Evolutionary conservation across 2,329 filamentous ascomycete species (phyloP).

Genomic region (Blastomyces percursus): DNA sequence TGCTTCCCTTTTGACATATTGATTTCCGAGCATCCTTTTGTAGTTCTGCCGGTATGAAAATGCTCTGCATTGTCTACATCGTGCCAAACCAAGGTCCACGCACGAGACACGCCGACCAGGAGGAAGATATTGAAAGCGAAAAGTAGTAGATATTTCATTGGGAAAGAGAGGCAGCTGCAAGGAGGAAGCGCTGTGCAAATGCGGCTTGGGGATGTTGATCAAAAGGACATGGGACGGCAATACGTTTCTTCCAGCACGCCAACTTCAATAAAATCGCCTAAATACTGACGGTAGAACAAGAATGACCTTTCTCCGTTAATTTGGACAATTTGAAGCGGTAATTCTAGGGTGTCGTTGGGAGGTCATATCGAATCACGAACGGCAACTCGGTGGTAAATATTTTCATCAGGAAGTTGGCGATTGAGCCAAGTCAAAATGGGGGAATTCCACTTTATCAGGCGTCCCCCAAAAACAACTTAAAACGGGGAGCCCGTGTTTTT

Average conservation of each 20-base stretch:
- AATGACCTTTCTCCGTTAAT: background rate
- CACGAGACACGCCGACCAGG: background rate
- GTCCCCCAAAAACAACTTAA: background rate
- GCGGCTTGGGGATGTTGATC: background rate
- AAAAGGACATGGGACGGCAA: background rate
- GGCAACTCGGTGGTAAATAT: background rate
- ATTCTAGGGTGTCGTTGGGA: background rate
- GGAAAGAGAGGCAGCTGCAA: background rate
- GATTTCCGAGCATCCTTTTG: conserved; percentile 6
- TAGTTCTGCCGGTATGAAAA: conserved; percentile 3
- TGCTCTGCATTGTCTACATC: conserved; percentile 1
- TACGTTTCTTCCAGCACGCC: background rate
- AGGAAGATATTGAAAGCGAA: background rate
- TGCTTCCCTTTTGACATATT: conserved; percentile 7
- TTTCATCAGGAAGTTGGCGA: background rate
- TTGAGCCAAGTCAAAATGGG: background rate
- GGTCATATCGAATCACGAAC: background rate
- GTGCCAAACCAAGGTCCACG: conserved; percentile 9
- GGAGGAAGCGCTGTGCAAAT: background rate
- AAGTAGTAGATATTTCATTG: conserved; percentile 2
- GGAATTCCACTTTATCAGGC: background rate
- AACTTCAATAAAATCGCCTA: background rate
- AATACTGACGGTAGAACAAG: background rate
- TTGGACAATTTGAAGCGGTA: background rate
- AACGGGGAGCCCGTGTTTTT: background rate